Conservation (phyloP, 768 basidiomycete genomes). For the Sistotremastrum niveocremeum region DNA sequence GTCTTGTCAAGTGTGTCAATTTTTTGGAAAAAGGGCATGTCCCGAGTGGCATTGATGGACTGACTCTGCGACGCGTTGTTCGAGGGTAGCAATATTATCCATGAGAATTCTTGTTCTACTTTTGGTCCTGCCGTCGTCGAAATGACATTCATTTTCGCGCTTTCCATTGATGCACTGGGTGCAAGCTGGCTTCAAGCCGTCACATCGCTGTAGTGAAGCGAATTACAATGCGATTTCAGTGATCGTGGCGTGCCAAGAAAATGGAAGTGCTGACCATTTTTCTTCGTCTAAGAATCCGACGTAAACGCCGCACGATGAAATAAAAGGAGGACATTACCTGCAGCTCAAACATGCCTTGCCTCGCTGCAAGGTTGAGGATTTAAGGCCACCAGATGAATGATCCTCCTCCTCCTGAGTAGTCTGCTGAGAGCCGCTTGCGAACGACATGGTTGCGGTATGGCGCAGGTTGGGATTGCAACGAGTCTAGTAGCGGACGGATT, state of each 20-base stretch:
- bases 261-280: constrained; percentile 39
- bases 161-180: constrained; percentile 70
- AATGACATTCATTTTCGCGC: constrained; percentile 62
- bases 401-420: too few relatives aligned
- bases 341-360: constrained; percentile 63
- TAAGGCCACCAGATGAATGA: too few relatives aligned
- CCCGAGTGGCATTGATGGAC: not conserved
- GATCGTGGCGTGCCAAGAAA: constrained; percentile 2
- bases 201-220: constrained; percentile 43
- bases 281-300: constrained; percentile 35
- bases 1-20: too few relatives aligned
- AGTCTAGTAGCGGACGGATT: too few relatives aligned
- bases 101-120: constrained; percentile 68
- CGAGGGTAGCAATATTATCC: constrained; percentile 62
- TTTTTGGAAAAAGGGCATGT: too few relatives aligned
- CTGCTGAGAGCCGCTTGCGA: too few relatives aligned
- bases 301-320: not conserved
- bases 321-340: constrained; percentile 30
- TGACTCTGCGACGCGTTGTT: constrained; percentile 49
- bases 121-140: constrained; percentile 77
- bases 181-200: constrained; percentile 63
- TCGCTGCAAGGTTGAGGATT: constrained; percentile 34
- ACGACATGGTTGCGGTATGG: too few relatives aligned
- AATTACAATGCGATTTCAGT: constrained; percentile 4
- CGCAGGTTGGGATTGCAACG: too few relatives aligned